Conservation (phyloP, 345 rosid species). For the Eucalyptus curtisii region DNA sequence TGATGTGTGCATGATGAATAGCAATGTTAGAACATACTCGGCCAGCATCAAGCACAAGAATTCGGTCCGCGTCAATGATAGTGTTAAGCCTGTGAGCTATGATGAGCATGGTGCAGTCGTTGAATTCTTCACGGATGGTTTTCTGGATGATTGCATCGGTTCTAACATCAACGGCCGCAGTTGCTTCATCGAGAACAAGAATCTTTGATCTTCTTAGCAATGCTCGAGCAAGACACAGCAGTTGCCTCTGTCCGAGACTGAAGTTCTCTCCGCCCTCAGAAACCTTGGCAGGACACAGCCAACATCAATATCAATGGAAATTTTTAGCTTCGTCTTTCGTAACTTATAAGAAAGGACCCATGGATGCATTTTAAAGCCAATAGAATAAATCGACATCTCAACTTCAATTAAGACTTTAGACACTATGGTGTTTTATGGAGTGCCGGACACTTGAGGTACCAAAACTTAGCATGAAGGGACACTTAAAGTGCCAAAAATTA, state of each 20-base stretch:
- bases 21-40: conserved; percentile 22
- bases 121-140: conserved; percentile 87
- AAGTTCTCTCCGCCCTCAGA: conserved; percentile 88
- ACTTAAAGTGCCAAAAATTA: too few relatives aligned
- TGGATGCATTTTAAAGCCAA: background rate
- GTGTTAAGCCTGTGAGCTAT: conserved; percentile 92
- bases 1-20: background rate
- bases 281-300: background rate
- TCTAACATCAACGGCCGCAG: conserved; percentile 89
- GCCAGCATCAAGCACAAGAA: conserved; percentile 84
- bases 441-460: too few relatives aligned
- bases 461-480: too few relatives aligned
- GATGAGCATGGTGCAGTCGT: conserved; percentile 72
- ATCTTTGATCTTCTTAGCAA: conserved; percentile 77
- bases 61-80: conserved; percentile 63
- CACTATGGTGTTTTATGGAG: too few relatives aligned
- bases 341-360: background rate
- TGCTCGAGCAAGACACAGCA: conserved; percentile 90
- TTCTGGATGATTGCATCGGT: conserved; percentile 83
- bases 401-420: too few relatives aligned
- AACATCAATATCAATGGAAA: background rate
- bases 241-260: conserved; percentile 90
- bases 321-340: background rate
- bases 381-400: background rate
- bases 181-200: conserved; percentile 94